Evolutionary conservation across 306 rosid genomes (phyloP), one percentile per base, ranked within the genome.

Genomic region (Clitoria ternatea): DNA sequence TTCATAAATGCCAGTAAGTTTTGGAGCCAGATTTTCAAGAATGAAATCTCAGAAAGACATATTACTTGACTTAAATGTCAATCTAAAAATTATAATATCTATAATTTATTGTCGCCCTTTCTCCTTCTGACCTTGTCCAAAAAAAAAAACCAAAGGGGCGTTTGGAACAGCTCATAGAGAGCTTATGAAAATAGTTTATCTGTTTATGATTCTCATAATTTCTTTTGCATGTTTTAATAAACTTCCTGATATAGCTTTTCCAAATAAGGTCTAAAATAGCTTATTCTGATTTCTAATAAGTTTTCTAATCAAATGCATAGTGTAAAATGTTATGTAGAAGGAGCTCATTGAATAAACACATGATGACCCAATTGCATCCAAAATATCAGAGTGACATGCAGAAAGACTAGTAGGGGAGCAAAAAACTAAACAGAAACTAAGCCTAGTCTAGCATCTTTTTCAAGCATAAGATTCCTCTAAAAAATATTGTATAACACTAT

Each of bases 61-160:
- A 30, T 14, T 18, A 40, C 77, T 49, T 43, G 50, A 75, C 68
- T 11, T 33, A 7, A 76, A 33, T 37, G 69, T 48, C 72, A 42
- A 45, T 70, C 32, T 69, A 27, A 54, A 15, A 61, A 42, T 48
- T 27, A 44, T 5, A 69, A 4, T 30, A 48, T 39, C 33, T 39
- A 69, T 69, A 48, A 39, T 37, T 56, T 44, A 75, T 3, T 18
- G n/a, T 13, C 14, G 18, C 56, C 47, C 33, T 48, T 32, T 18
- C 42, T 6, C 54, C 12, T 39, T 64, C 69, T 23, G 26, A 27
- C 18, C 7, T 40, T 37, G 33, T 20, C 42, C 54, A 42, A 3
- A 13, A 20, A 42, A 40, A 33, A 32, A 22, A n/a, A n/a, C n/a
- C n/a, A n/a, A n/a, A n/a, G n/a, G n/a, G n/a, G n/a, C n/a, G n/a